Conservation (phyloP, 2,329 filamentous ascomycete genomes). For the Paecilomyces dactylethromorphus region DNA sequence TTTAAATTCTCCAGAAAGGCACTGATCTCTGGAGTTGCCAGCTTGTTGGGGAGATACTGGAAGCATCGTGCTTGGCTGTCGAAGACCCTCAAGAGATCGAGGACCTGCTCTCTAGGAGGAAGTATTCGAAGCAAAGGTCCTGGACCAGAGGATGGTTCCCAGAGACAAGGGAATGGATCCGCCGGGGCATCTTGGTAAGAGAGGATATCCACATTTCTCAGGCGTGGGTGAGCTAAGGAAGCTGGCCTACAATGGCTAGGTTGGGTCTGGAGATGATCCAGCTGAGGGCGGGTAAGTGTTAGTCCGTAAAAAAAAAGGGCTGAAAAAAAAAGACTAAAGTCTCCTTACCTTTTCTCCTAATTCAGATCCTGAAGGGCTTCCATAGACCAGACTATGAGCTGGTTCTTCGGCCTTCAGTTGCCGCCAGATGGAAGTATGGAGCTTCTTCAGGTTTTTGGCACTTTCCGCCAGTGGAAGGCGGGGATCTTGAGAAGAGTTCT, state of each 20-base stretch:
- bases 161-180: constrained; percentile 2
- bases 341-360: neutral
- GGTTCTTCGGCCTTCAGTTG: neutral
- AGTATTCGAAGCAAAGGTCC: neutral
- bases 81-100: neutral
- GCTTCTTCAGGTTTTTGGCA: neutral
- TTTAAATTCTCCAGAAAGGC: neutral
- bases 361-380: neutral
- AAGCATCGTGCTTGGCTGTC: constrained; percentile 1
- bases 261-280: neutral
- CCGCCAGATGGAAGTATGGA: neutral
- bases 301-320: neutral
- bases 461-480: neutral
- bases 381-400: neutral
- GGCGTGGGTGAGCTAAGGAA: neutral
- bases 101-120: neutral
- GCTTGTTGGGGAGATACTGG: neutral
- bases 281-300: neutral
- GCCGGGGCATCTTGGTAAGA: constrained; percentile 3
- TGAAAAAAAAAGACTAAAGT: neutral
- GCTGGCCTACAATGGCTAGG: neutral
- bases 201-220: neutral
- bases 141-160: neutral
- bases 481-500: neutral
- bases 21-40: neutral